These are phyloP conservation scores for Colletotrichum eremochloae DNA, from an alignment of 2,329 filamentous ascomycete species.

Conservation along the genomic window DNA sequence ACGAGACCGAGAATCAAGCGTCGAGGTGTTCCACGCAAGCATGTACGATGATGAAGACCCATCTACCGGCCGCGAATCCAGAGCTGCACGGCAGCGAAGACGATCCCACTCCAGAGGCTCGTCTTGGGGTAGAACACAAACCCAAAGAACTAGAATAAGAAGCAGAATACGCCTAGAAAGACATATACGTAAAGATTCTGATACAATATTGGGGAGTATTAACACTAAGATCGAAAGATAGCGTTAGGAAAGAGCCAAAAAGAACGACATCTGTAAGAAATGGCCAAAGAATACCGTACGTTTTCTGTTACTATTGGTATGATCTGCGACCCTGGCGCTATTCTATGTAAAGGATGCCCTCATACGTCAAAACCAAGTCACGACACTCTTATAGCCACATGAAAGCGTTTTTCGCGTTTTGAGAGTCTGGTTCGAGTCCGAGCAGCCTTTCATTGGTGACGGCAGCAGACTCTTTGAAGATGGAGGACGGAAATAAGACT, in stretches of 20 bases:
- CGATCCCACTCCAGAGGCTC: slow-evolving; percentile 44
- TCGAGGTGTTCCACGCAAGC: slow-evolving; percentile 76
- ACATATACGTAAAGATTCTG: too few species aligned
- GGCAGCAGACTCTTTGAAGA: not conserved
- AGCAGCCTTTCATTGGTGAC: not conserved
- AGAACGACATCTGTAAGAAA: too few species aligned
- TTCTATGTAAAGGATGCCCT: not conserved
- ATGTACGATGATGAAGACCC: slow-evolving; percentile 78
- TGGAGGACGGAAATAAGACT: not conserved
- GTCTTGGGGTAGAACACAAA: not conserved
- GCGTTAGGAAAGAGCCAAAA: too few species aligned
- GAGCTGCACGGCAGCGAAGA: slow-evolving; percentile 53
- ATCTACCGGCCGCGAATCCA: slow-evolving; percentile 48
- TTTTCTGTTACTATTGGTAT: not conserved
- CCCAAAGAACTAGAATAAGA: not conserved
- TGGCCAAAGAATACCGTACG: not conserved
- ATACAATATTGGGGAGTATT: too few species aligned
- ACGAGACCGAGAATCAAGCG: slow-evolving; percentile 59
- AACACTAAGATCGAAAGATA: too few species aligned
- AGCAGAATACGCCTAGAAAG: too few species aligned
- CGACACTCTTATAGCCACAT: not conserved
- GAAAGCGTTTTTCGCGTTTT: not conserved
- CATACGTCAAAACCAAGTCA: not conserved
- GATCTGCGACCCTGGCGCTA: not conserved
- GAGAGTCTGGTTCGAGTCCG: not conserved